Conservation (phyloP, 176 grass and related monocot genomes). For the Zea luxurians region DNA sequence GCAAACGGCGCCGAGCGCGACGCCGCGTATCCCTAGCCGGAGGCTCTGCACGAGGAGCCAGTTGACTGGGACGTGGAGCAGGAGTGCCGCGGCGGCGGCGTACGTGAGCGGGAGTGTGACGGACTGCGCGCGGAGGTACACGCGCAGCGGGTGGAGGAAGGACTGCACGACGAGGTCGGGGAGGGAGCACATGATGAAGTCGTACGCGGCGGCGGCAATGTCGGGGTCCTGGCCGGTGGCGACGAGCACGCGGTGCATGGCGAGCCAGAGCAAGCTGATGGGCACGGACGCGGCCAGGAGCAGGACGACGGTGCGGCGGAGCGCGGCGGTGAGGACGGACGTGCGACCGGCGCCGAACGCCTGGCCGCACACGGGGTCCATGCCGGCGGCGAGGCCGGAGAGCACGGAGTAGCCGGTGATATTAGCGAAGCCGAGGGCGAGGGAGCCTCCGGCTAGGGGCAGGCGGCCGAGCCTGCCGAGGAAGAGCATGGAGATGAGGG, state of each 20-base stretch:
- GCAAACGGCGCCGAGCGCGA: conserved; percentile 60
- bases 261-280: conserved; percentile 63
- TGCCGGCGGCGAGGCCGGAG: conserved; percentile 73
- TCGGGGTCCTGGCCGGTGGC: conserved; percentile 72
- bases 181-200: conserved; percentile 73
- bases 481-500: conserved; percentile 80
- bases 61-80: conserved; percentile 74
- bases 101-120: conserved; percentile 76
- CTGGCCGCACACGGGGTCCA: conserved; percentile 81
- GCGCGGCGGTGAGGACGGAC: conserved; percentile 53
- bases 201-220: conserved; percentile 62
- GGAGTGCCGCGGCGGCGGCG: conserved; percentile 53
- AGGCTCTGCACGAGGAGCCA: conserved; percentile 56
- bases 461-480: conserved; percentile 65
- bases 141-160: conserved; percentile 75
- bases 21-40: conserved; percentile 63
- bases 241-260: conserved; percentile 68
- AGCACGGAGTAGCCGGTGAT: conserved; percentile 92
- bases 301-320: conserved; percentile 66
- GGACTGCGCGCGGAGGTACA: conserved; percentile 75
- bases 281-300: conserved; percentile 66
- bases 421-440: conserved; percentile 84
- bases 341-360: conserved; percentile 68
- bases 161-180: conserved; percentile 82
- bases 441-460: conserved; percentile 66